A percentile compares a stretch with the other conserved stretches of the same genome.
These are phyloP conservation scores for Xerocomellus amylosporus DNA, from an alignment of 768 basidiomycete species.

Conservation along the genomic window DNA sequence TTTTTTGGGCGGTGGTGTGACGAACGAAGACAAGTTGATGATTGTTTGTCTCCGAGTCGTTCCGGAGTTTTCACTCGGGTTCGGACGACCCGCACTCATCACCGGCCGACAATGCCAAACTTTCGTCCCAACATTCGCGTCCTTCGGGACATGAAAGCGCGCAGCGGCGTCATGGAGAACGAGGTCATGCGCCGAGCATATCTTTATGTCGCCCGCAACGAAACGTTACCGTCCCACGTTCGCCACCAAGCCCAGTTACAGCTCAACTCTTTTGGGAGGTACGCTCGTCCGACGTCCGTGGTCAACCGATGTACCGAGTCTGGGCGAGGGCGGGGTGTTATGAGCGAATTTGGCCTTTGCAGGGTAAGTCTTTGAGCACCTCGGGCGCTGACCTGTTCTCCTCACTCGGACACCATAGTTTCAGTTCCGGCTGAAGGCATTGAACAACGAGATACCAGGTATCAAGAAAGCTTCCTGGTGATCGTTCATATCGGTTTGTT, in stretches of 20 bases:
- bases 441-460: conserved; percentile 79
- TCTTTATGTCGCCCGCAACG: conserved; percentile 90
- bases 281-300: conserved; percentile 81
- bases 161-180: conserved; percentile 63
- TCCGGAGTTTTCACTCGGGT: neutral
- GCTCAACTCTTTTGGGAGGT: conserved; percentile 79
- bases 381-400: neutral
- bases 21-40: conserved; percentile 16
- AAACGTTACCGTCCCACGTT: conserved; percentile 80
- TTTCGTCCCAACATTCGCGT: conserved; percentile 47
- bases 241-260: conserved; percentile 94
- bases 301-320: conserved; percentile 87
- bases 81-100: neutral
- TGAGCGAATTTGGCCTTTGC: conserved; percentile 85
- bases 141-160: conserved; percentile 76
- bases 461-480: conserved; percentile 94
- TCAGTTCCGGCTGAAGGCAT: conserved; percentile 87
- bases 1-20: neutral
- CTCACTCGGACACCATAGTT: conserved; percentile 46
- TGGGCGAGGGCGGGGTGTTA: conserved; percentile 83
- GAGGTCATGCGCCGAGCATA: conserved; percentile 88
- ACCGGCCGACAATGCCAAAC: conserved; percentile 19
- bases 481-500: neutral
- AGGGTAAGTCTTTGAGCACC: conserved; percentile 47
- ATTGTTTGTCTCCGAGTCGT: conserved; percentile 20